Conservation (phyloP, 2,329 filamentous ascomycete genomes). For the Ophiostoma pallidulum region DNA sequence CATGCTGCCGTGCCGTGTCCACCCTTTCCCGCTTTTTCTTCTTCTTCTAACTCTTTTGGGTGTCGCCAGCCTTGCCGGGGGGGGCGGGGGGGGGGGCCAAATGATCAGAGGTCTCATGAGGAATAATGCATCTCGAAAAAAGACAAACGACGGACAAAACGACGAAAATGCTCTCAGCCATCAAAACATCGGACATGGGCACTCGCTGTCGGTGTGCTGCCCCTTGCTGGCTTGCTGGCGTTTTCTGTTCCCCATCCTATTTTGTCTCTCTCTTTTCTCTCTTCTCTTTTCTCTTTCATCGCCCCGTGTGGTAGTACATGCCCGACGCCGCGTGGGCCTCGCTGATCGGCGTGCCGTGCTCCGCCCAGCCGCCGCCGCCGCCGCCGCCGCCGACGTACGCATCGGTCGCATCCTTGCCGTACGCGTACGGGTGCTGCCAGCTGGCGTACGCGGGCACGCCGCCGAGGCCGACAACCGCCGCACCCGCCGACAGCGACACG, state of each 20-base stretch:
- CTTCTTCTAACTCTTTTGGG: no score
- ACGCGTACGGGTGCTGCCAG: slow-evolving; percentile 39
- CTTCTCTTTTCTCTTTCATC: slow-evolving; percentile 18
- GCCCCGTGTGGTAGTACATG: slow-evolving; percentile 28
- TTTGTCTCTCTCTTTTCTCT: no score
- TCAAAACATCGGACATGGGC: no score
- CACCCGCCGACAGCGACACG: slow-evolving; percentile 30
- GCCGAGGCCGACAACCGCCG: no score
- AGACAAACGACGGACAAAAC: not conserved
- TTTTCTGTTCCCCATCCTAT: no score
- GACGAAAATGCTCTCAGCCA: no score
- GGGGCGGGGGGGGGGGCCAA: no score
- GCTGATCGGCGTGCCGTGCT: slow-evolving; percentile 17
- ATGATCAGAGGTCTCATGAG: no score
- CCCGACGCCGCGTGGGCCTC: slow-evolving; percentile 20
- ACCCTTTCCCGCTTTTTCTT: no score
- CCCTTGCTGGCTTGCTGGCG: no score
- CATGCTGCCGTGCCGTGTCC: not conserved
- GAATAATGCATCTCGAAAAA: no score
- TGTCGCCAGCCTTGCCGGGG: not conserved
- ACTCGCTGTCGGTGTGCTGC: no score
- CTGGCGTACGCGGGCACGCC: slow-evolving; percentile 29
- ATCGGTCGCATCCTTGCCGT: slow-evolving; percentile 26
- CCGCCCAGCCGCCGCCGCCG: slow-evolving; percentile 27
- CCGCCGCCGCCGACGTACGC: slow-evolving; percentile 30